Base-by-base conservation (phyloP, 345 rosid genomes). In the Lagerstroemia speciosa region DNA sequence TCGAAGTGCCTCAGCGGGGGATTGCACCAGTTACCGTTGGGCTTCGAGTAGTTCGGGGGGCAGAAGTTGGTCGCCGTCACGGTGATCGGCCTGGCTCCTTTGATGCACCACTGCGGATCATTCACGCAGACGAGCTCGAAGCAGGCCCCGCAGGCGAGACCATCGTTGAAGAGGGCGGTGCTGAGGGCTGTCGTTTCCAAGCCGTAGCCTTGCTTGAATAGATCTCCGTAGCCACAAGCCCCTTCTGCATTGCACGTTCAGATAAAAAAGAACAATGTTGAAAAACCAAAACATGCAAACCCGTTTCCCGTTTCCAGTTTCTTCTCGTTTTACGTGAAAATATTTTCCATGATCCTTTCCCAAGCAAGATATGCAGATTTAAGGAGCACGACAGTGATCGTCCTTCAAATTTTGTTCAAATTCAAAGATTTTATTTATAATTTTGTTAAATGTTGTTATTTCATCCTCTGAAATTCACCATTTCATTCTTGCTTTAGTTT, bases 191-290 rank as follows among this genome's bases (percentile, higher is more conserved):
- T 67, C 1, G 92, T 86, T 41, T 73, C 75, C 3, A 90, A 67
- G 0, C 92, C 86, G 8, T 90, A 90, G 0, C 92, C 93, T 81
- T 86, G 74, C 32, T 82, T 20, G 80, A 82, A 79, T 16, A 88
- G 74, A 73, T 90, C 69, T 0, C 85, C 90, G 38, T 86, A 90
- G 20, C 93, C 93, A 72, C 96, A 90, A 62, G 93, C 92, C 67
- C 96, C 91, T 60, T 77, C 90, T 87, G 7, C 16, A 37, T 37
- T 3, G 12, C 43, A 5, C 43, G 12, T 14, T 1, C 43, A 38
- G 11, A 38, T 14, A 38, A 1, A 38, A 8, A 38, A 8, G 12
- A 38, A 8, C 7, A 7, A 38, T 14, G 43, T 38, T 38, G 9
- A 37, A 38, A 7, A 1, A 38, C 43, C 7, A 38, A 38, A n/a